Conservation (phyloP, 2,329 filamentous ascomycete genomes). For the Epichloe uncinata region DNA sequence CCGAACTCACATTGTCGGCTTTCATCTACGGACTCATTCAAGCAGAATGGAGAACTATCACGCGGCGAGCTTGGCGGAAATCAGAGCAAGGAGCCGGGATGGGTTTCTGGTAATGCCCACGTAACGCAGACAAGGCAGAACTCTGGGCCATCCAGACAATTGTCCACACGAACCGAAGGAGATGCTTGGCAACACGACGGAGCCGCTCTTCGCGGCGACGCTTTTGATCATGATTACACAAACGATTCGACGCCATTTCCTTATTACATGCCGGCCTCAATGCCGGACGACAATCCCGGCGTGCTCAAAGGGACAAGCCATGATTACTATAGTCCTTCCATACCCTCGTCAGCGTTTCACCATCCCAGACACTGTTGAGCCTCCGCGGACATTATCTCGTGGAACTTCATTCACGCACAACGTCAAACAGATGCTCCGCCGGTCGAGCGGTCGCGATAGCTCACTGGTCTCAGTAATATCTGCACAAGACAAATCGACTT, state of each 20-base stretch:
- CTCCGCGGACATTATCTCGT: slow-evolving; percentile 14
- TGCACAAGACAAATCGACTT: slow-evolving; percentile 2
- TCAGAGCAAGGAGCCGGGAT: slow-evolving; percentile 15
- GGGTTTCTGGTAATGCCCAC: slow-evolving; percentile 10
- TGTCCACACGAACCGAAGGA: background rate
- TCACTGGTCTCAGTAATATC: slow-evolving; percentile 13
- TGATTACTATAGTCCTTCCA: slow-evolving; percentile 28
- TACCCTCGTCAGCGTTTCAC: slow-evolving; percentile 26
- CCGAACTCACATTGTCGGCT: slow-evolving; percentile 16
- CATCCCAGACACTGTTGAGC: slow-evolving; percentile 9
- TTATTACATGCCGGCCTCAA: slow-evolving; percentile 15
- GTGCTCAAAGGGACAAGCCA: slow-evolving; percentile 24
- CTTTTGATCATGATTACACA: slow-evolving; percentile 6
- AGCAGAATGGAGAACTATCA: slow-evolving; percentile 16
- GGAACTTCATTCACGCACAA: slow-evolving; percentile 23
- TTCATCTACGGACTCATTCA: slow-evolving; percentile 25
- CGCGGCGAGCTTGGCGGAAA: slow-evolving; percentile 11
- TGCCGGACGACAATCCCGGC: slow-evolving; percentile 16
- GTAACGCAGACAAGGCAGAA: background rate
- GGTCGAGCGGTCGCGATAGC: slow-evolving; percentile 20
- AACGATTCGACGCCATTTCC: slow-evolving; percentile 4
- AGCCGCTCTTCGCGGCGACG: background rate
- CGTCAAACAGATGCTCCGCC: slow-evolving; percentile 22
- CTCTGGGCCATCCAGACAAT: background rate
- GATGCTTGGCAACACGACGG: background rate